Conservation (phyloP, 83 land plant species). For the Isoetes engelmannii region DNA sequence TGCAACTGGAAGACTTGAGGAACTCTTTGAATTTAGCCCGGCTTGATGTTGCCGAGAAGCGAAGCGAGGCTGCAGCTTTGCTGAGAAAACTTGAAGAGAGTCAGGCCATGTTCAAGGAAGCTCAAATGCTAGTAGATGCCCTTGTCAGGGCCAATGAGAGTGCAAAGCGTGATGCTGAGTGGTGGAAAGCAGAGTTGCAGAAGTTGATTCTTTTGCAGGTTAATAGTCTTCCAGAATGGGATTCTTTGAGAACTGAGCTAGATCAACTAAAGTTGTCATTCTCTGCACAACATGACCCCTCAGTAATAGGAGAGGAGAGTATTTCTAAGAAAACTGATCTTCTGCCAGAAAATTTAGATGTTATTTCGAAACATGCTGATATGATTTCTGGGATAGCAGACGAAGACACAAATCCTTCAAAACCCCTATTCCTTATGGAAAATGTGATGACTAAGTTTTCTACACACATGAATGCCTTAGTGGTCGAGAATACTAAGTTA, state of each 20-base stretch:
- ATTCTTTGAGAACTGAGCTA: slow-evolving; percentile 1
- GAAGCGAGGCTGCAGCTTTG: slow-evolving; percentile 37
- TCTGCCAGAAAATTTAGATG: too few species aligned
- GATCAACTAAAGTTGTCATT: background rate
- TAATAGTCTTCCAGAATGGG: background rate
- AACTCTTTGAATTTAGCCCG: slow-evolving; percentile 19
- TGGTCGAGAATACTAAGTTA: background rate
- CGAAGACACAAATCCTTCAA: too few species aligned
- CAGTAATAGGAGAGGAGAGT: too few species aligned
- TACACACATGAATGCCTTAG: background rate
- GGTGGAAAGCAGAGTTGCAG: slow-evolving; percentile 20
- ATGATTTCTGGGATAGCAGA: too few species aligned
- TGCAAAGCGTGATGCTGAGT: slow-evolving; percentile 42
- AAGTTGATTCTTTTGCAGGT: background rate
- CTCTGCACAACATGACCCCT: too few species aligned
- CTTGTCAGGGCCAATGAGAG: slow-evolving; percentile 63
- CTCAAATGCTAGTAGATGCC: slow-evolving; percentile 58
- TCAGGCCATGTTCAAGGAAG: slow-evolving; percentile 63
- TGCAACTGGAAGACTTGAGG: too few species aligned
- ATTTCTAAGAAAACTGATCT: too few species aligned
- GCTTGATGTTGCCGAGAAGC: slow-evolving; percentile 41
- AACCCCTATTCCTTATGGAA: too few species aligned
- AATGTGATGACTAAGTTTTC: too few species aligned
- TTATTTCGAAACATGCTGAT: too few species aligned
- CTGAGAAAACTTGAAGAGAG: slow-evolving; percentile 53